Conservation (phyloP, 805 yeast species). For the Myxozyma vanderwaltii region DNA sequence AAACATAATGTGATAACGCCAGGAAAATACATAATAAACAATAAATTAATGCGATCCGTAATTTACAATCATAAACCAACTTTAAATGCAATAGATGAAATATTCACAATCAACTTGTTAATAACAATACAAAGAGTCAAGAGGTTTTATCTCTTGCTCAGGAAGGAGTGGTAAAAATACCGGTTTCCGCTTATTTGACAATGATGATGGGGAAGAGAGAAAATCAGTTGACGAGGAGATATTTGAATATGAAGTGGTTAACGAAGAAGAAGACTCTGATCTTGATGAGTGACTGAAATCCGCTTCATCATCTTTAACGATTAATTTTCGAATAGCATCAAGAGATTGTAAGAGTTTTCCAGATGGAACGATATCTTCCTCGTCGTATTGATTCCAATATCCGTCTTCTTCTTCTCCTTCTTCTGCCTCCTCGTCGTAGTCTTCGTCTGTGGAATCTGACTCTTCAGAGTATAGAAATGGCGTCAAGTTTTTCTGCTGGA, state of each 20-base stretch:
- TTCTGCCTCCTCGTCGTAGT: too few relatives aligned
- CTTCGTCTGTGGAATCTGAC: background rate
- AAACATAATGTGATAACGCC: too few relatives aligned
- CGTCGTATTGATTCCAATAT: constrained; percentile 5
- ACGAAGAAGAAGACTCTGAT: background rate
- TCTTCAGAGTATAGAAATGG: background rate
- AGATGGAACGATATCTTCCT: constrained; percentile 1
- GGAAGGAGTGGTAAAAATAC: too few relatives aligned
- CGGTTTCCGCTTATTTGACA: too few relatives aligned
- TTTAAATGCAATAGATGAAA: too few relatives aligned
- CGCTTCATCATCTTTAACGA: background rate
- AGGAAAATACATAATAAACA: too few relatives aligned
- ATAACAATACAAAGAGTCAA: too few relatives aligned
- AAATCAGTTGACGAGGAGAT: background rate
- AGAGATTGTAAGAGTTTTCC: background rate
- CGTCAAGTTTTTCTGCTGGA: background rate
- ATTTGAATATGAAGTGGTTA: background rate
- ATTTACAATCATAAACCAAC: too few relatives aligned
- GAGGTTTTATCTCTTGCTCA: too few relatives aligned
- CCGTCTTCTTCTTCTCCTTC: constrained; percentile 5
- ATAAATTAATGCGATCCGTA: too few relatives aligned
- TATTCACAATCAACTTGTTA: too few relatives aligned
- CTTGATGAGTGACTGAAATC: background rate
- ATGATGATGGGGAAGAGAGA: too few relatives aligned
- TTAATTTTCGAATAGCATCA: background rate